Evolutionary conservation across 1,284 basidiomycete genomes (phyloP).

Genomic region (Phellinidium pouzarii): DNA sequence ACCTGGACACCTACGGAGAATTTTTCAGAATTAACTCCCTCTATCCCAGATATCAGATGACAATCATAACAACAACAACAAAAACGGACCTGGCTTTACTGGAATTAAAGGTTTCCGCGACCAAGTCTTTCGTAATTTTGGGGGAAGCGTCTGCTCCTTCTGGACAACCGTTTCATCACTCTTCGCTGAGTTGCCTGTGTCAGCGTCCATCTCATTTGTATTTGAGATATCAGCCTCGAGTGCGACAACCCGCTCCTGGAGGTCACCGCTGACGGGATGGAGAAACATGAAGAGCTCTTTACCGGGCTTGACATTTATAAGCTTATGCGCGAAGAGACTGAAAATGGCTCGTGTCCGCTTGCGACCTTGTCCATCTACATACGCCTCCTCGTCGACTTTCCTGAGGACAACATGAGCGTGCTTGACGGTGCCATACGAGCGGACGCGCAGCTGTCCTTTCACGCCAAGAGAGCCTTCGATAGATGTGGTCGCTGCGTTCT

Average conservation of each 20-base stretch:
- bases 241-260: slow-evolving; percentile 11
- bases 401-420: slow-evolving; percentile 15
- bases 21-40: not conserved
- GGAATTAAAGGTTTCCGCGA: not conserved
- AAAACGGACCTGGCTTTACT: not conserved
- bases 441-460: slow-evolving; percentile 12
- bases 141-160: slow-evolving; percentile 10
- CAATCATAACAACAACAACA: not conserved
- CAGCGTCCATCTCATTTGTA: slow-evolving; percentile 3
- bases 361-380: slow-evolving; percentile 6
- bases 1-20: slow-evolving; percentile 11
- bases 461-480: slow-evolving; percentile 9
- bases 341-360: slow-evolving; percentile 12
- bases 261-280: slow-evolving; percentile 9
- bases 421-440: slow-evolving; percentile 16
- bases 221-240: slow-evolving; percentile 14
- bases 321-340: slow-evolving; percentile 17
- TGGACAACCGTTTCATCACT: slow-evolving; percentile 9
- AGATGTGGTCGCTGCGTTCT: not conserved
- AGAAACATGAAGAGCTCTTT: slow-evolving; percentile 16
- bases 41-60: not conserved
- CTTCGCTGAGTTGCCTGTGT: not conserved
- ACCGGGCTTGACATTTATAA: slow-evolving; percentile 17
- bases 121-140: slow-evolving; percentile 16
- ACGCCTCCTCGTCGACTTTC: slow-evolving; percentile 16